Evolutionary conservation across 2,329 filamentous ascomycete genomes (phyloP), one percentile per base, ranked within the genome.

Genomic region (Zasmidium citrigriseum): DNA sequence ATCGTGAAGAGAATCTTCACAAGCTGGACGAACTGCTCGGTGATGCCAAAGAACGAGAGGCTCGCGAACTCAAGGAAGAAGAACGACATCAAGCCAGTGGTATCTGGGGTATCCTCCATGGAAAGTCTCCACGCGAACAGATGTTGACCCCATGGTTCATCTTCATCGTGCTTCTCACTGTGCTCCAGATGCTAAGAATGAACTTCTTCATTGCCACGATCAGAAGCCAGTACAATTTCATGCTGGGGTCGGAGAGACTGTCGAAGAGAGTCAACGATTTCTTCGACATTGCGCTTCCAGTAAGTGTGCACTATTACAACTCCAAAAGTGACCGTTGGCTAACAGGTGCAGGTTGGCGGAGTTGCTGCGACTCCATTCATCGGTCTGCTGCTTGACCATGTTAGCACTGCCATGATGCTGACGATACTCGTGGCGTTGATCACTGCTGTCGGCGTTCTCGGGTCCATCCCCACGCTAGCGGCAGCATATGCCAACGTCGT

Each of bases 171-270:
- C 75, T 91, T 21, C 92, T 96, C 71, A 96, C 90, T 2, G 73
- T 72, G 3, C 60, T 72, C 27, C 68, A 71, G 53, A 72, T 72
- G 69, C 65, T 71, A 51, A 68, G 78, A 21, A 96, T 96, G 82
- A 96, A 96, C 76, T 96, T 91, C 77, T 96, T 96, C 73, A 90
- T 96, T 58, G 90, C 92, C 2, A 96, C 91, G 4, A 88, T 96
- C 63, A 83, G 89, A 2, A 80, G 86, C 1, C 92, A 96, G 73
- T 96, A 96, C 75, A 84, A 86, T 50, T 88, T 86, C 68, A 83
- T 96, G n/a, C 84, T 96, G 16, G 80, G 80, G 44, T 86, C 85
- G 12, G 78, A 80, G 58, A 72, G 78, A 1, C 80, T 82, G 56
- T 89, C 91, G 0, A 81, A 86, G 14, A 77, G 82, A 57, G 82